phyloP scores from a whole-genome alignment of 495 filamentous ascomycete species.

The Daldinia bambusicola region DNA sequence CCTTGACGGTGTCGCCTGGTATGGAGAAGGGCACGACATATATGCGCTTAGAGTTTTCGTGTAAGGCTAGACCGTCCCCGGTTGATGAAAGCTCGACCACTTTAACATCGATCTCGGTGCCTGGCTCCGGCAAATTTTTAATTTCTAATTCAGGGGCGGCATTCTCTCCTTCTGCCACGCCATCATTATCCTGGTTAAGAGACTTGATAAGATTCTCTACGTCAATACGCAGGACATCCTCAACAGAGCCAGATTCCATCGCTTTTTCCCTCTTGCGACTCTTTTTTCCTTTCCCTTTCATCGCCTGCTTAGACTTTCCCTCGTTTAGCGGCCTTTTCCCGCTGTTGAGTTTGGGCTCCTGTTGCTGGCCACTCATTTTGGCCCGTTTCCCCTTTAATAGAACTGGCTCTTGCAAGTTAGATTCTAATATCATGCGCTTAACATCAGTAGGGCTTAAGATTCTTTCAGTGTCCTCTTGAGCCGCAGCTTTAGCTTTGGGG shows the following conservation, averaged over 20 bases:
- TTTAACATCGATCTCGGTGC: slow-evolving; percentile 80
- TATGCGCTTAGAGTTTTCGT: slow-evolving; percentile 72
- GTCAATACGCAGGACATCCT: slow-evolving; percentile 80
- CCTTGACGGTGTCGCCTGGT: slow-evolving; percentile 82
- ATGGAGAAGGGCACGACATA: slow-evolving; percentile 88
- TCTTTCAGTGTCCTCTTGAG: background rate
- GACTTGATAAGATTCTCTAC: slow-evolving; percentile 69
- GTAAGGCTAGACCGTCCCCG: slow-evolving; percentile 82
- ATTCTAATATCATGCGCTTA: background rate
- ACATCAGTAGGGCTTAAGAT: background rate
- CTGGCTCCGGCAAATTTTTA: slow-evolving; percentile 67
- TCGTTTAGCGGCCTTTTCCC: slow-evolving; percentile 22
- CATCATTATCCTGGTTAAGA: slow-evolving; percentile 48
- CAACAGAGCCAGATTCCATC: slow-evolving; percentile 66
- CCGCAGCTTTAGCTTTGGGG: background rate
- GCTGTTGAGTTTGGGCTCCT: slow-evolving; percentile 3
- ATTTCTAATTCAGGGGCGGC: slow-evolving; percentile 3
- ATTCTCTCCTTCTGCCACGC: slow-evolving; percentile 19
- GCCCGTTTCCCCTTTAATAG: slow-evolving; percentile 12
- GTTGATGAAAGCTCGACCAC: slow-evolving; percentile 85
- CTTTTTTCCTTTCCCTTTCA: slow-evolving; percentile 65
- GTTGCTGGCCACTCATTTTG: slow-evolving; percentile 2
- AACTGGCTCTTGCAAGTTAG: background rate
- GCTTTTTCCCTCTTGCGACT: slow-evolving; percentile 58
- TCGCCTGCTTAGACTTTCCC: slow-evolving; percentile 15